Evolutionary conservation across 2,329 filamentous ascomycete genomes (phyloP).

Genomic region (Penicillium psychrosexuale): DNA sequence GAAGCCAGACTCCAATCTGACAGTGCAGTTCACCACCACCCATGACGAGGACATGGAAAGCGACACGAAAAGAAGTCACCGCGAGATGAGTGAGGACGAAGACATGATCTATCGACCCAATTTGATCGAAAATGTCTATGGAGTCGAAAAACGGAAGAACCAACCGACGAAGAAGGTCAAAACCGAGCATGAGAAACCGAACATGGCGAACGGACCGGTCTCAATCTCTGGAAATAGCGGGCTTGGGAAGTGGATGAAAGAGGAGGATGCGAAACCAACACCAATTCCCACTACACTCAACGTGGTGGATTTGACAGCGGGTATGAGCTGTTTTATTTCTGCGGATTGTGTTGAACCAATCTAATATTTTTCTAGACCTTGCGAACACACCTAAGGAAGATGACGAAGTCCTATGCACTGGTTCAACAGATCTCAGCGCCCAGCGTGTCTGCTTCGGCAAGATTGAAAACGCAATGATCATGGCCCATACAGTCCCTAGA

Average conservation of each 20-base stretch:
- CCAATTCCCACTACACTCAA: slow-evolving; percentile 50
- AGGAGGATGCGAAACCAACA: slow-evolving; percentile 49
- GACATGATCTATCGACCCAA: slow-evolving; percentile 25
- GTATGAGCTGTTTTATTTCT: slow-evolving; percentile 19
- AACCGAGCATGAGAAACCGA: slow-evolving; percentile 43
- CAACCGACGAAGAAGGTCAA: slow-evolving; percentile 66
- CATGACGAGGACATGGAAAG: slow-evolving; percentile 24
- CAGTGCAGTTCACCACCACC: slow-evolving; percentile 30
- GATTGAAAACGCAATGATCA: slow-evolving; percentile 64
- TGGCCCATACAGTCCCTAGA: slow-evolving; percentile 67
- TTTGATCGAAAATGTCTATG: slow-evolving; percentile 72
- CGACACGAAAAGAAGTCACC: slow-evolving; percentile 30
- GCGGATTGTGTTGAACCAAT: neutral
- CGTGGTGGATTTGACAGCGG: slow-evolving; percentile 47
- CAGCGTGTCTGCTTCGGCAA: slow-evolving; percentile 80
- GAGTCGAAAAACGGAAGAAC: slow-evolving; percentile 64
- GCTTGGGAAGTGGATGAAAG: slow-evolving; percentile 64
- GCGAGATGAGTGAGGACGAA: slow-evolving; percentile 34
- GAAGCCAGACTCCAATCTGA: slow-evolving; percentile 18
- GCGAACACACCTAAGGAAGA: slow-evolving; percentile 29
- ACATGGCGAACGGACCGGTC: slow-evolving; percentile 44
- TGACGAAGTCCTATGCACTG: slow-evolving; percentile 41
- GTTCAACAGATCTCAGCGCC: slow-evolving; percentile 59
- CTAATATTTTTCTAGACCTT: slow-evolving; percentile 25
- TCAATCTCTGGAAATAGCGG: slow-evolving; percentile 52